phyloP scores from a whole-genome alignment of 202 grass and related monocot species.

The Brachypodium distachyon region DNA sequence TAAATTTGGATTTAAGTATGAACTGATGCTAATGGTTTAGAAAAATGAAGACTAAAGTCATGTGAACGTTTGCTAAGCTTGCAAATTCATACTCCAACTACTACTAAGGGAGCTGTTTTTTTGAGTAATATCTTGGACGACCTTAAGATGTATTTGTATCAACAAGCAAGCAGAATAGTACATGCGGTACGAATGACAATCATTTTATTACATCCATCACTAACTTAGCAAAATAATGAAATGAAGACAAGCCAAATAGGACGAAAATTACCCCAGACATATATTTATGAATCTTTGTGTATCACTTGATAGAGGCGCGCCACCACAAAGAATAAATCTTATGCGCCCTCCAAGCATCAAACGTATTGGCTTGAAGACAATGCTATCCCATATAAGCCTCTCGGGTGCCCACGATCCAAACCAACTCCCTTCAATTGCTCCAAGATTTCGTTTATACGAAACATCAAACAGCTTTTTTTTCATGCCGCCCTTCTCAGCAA shows the following conservation, averaged over 20 bases:
- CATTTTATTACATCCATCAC: background rate
- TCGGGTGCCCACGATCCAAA: slow-evolving; percentile 53
- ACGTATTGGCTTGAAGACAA: slow-evolving; percentile 66
- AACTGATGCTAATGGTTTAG: background rate
- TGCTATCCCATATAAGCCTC: slow-evolving; percentile 56
- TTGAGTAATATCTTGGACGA: background rate
- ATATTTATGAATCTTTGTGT: slow-evolving; percentile 89
- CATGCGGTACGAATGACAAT: background rate
- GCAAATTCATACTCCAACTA: background rate
- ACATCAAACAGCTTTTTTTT: slow-evolving; percentile 63
- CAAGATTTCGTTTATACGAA: slow-evolving; percentile 57
- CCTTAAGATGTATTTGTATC: background rate
- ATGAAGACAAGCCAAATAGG: slow-evolving; percentile 5
- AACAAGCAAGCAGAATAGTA: background rate
- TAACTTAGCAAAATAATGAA: background rate
- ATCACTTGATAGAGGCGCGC: slow-evolving; percentile 60
- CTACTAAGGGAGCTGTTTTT: no score
- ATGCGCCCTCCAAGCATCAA: slow-evolving; percentile 60
- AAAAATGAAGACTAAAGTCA: no score
- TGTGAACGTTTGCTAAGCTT: background rate
- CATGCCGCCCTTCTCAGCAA: slow-evolving; percentile 62
- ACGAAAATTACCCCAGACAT: slow-evolving; percentile 62
- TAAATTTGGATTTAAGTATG: no score
- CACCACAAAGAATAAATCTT: slow-evolving; percentile 75
- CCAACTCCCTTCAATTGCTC: slow-evolving; percentile 59